Base-by-base conservation (phyloP, 306 rosid species). In the Vigna radiata region DNA sequence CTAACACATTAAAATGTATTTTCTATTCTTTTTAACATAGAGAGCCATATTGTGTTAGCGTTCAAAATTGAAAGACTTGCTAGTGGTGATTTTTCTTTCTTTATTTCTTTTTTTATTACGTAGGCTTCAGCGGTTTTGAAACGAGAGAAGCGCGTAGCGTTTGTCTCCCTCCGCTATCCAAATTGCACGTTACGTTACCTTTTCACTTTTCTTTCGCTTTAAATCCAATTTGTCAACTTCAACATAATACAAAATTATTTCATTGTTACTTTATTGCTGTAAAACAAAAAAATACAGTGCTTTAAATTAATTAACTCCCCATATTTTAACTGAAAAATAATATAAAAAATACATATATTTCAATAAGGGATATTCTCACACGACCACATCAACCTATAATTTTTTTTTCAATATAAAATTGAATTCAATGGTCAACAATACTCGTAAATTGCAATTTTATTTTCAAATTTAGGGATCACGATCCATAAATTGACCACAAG, bases 131-230 rank as follows among this genome's bases (percentile, higher is more conserved):
- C 10, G 12, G 13, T 31, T 64, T 63, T 76, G 46, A 76, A 68
- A 59, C 69, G 0, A 39, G 29, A 18, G 7, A 44, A 54, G 77
- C 76, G 77, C 82, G 82, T 78, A 29, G 64, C 77, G 71, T 61
- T 31, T 16, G 68, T 21, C 44, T 31, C 23, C 15, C 67, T 15
- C 68, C 6, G 12, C 7, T 13, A 31, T 17, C 10, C 46, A 14
- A 53, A 63, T 29, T 77, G 68, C 76, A 68, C 68, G 74, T 77
- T 68, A 54, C 81, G 36, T 44, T 55, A 55, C n/a, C 19, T 31
- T 15, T 21, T 39, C 29, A 1, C 62, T 37, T 25, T 4, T 37
- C n/a, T 6, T 16, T 13, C n/a, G 1, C 25, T 39, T 6, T 37
- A 6, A 7, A 58, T 17, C 52, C 59, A 27, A 12, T 43, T 65